Evolutionary conservation across 169 alveolate genomes (phyloP), one percentile per base, ranked within the genome.

Genomic region (Hepatocystis sp.): DNA sequence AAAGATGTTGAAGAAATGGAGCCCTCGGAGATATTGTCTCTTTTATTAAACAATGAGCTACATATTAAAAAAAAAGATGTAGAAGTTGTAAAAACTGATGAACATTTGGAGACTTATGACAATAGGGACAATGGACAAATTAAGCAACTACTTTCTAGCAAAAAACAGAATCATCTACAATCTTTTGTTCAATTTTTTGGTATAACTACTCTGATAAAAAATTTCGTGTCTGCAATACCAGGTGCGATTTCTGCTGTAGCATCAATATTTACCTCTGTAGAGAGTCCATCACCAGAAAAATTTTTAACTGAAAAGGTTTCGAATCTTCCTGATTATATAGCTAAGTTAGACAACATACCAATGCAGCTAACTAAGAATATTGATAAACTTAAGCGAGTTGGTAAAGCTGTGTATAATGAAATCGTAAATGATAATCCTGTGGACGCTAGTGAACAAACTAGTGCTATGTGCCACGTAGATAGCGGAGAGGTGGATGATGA

Each of bases 161-260:
- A 49, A 36, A 42, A 71, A 39, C 55, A 17, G 27, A n/a, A n/a
- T 3, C 76, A 28, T 13, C 86, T 76, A 71, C 86, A 55, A 42
- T 34, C 17, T 13, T 71, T 71, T 58, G 23, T 64, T 2, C 86
- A 71, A 58, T 71, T 71, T 47, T 30, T 71, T 25, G 86, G 86
- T 42, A 44, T 47, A 51, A n/a, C 58, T 2, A 34, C 42, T 4
- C 30, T 47, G 27, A 58, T 71, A 25, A 39, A 25, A 34, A 40
- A 49, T 49, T 27, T 71, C 17, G 53, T 44, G 25, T 58, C 66
- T 15, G 55, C 86, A 34, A 71, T 71, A 23, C 44, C 86, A 19
- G 86, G 86, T 25, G 76, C 76, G n/a, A 46, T 71, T 19, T 71
- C 86, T 27, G 86, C 78, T 42, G 53, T 71, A n/a, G 21, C 86